Percentiles rank a stretch among this genome's conserved stretches.
Evolutionary conservation across 2,329 filamentous ascomycete genomes (phyloP).

Genomic region (Diaporthe ilicicola): DNA sequence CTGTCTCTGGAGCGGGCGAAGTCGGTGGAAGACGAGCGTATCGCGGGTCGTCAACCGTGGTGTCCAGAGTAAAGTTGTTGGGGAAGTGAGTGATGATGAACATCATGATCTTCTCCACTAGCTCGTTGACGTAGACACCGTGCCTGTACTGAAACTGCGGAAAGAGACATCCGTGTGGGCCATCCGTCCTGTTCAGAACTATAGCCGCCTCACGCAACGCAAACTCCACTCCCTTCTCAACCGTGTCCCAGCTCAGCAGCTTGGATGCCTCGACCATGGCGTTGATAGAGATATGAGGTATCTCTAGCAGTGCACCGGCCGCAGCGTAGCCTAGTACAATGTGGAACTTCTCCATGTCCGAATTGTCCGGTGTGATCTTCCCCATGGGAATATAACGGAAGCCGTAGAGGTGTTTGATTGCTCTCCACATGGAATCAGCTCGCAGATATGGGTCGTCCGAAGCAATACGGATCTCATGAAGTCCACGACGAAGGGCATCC

Average conservation of each 20-base stretch:
- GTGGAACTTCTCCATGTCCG: conserved; percentile 46
- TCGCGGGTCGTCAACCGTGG: conserved; percentile 41
- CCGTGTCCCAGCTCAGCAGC: conserved; percentile 68
- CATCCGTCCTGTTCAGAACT: conserved; percentile 17
- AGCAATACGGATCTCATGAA: conserved; percentile 52
- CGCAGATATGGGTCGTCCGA: conserved; percentile 62
- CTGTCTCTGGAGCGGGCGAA: not conserved
- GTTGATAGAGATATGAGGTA: conserved; percentile 62
- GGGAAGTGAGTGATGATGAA: conserved; percentile 62
- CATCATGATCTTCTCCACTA: conserved; percentile 56
- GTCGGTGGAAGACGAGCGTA: conserved; percentile 38
- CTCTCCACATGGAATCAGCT: conserved; percentile 64
- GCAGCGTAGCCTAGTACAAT: conserved; percentile 72
- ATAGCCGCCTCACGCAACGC: conserved; percentile 49
- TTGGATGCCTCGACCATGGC: conserved; percentile 68
- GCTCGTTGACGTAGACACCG: conserved; percentile 51
- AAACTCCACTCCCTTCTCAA: conserved; percentile 70
- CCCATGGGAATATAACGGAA: conserved; percentile 45
- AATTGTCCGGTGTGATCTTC: conserved; percentile 17
- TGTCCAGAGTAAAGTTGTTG: conserved; percentile 61
- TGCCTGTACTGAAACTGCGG: conserved; percentile 44
- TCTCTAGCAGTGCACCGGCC: conserved; percentile 65
- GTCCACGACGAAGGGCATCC: conserved; percentile 37
- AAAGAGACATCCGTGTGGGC: conserved; percentile 20
- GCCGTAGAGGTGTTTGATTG: conserved; percentile 66